These are phyloP conservation scores for Laguncularia racemosa DNA, from an alignment of 345 rosid genomes.

Conservation along the genomic window DNA sequence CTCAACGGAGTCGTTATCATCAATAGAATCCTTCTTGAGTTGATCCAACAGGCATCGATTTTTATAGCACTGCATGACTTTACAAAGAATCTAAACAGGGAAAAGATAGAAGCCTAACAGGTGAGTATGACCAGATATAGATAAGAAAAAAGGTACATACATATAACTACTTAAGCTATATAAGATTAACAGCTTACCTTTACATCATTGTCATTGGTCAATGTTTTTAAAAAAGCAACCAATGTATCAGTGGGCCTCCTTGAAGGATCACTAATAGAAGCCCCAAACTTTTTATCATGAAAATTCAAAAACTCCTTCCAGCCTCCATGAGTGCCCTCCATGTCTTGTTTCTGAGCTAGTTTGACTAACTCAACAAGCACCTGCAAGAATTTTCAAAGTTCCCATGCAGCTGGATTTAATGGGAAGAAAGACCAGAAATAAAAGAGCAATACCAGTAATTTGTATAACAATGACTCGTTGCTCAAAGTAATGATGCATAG, in stretches of 20 bases:
- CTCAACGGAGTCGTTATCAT: constrained; percentile 42
- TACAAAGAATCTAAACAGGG: constrained; percentile 18
- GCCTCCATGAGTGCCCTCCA: constrained; percentile 44
- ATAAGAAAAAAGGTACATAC: not conserved
- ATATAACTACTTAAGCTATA: not conserved
- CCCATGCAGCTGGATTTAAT: too few relatives aligned
- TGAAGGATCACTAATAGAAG: constrained; percentile 64
- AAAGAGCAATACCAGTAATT: too few relatives aligned
- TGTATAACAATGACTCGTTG: too few relatives aligned
- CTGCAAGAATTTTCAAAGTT: constrained; percentile 16
- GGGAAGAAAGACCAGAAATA: too few relatives aligned
- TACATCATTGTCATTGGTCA: constrained; percentile 32
- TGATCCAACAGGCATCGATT: constrained; percentile 34
- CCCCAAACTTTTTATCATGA: constrained; percentile 47
- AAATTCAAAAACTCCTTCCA: constrained; percentile 68
- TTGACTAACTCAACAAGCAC: constrained; percentile 64
- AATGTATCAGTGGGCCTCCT: constrained; percentile 45
- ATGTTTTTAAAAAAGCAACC: constrained; percentile 52
- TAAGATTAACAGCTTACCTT: constrained; percentile 29
- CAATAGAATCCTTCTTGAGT: constrained; percentile 27
- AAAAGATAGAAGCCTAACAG: not conserved
- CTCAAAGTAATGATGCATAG: too few relatives aligned
- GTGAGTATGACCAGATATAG: not conserved
- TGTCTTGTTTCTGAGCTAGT: constrained; percentile 46
- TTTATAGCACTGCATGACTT: constrained; percentile 30